A percentile compares a stretch with the other conserved stretches of the same genome.
Evolutionary conservation across 192 early-diverging fungal genomes (phyloP).

Genomic region (Funneliformis mosseae): DNA sequence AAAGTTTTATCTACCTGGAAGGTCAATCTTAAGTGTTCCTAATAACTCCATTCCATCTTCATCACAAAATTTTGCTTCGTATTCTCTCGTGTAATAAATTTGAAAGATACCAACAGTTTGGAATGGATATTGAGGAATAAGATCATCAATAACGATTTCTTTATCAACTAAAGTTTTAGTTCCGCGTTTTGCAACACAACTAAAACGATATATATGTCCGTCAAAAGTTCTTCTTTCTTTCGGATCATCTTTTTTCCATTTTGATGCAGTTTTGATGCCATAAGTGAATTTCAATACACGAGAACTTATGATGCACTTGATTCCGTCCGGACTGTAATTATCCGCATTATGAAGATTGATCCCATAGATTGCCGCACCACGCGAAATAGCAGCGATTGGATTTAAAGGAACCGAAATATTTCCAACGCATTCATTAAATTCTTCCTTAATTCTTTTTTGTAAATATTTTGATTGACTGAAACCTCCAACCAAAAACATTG

Average conservation of each 20-base stretch:
- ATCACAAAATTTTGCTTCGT: not conserved
- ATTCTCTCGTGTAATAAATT: not conserved
- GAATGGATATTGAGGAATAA: not conserved
- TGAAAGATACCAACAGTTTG: not conserved
- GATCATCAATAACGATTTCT: not conserved
- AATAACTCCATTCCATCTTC: not conserved
- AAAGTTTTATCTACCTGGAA: not conserved
- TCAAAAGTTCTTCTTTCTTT: too few species aligned
- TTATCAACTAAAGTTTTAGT: not conserved
- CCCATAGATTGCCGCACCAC: slow-evolving; percentile 58
- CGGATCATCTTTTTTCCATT: too few species aligned
- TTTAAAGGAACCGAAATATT: slow-evolving; percentile 54
- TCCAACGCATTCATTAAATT: slow-evolving; percentile 50
- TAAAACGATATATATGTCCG: too few species aligned
- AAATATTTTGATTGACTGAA: slow-evolving; percentile 60
- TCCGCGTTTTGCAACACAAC: not conserved
- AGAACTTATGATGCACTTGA: too few species aligned
- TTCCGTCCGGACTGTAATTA: too few species aligned
- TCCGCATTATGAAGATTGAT: not conserved
- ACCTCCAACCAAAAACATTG: slow-evolving; percentile 61
- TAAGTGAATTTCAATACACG: too few species aligned
- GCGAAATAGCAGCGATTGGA: slow-evolving; percentile 54
- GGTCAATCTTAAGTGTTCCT: not conserved
- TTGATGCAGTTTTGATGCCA: too few species aligned
- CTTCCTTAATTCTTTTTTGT: slow-evolving; percentile 54